These are phyloP conservation scores for Zygoascus biomembranicola DNA, from an alignment of 805 yeast species.

Conservation along the genomic window DNA sequence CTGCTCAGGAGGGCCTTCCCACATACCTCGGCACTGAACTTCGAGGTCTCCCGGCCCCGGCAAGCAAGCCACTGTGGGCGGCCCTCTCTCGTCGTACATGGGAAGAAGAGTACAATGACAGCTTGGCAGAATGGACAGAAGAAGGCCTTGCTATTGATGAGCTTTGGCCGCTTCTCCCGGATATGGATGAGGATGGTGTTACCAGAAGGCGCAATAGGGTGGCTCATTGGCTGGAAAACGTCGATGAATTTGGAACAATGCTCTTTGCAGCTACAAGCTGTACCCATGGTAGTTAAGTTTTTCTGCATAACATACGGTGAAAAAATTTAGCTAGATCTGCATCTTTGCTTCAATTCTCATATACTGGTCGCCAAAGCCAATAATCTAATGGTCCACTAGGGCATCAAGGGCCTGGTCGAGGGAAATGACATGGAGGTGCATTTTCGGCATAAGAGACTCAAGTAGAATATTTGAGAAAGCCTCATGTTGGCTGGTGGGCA, in stretches of 20 bases:
- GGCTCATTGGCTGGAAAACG: conserved; percentile 7
- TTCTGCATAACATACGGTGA: no score
- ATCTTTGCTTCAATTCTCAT: no score
- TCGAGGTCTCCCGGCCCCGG: conserved; percentile 5
- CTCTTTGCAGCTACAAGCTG: conserved; percentile 7
- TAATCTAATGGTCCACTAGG: no score
- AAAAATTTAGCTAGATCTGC: no score
- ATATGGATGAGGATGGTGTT: not conserved
- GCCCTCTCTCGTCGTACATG: conserved; percentile 4
- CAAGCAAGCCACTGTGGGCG: conserved; percentile 6
- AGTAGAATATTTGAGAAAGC: no score
- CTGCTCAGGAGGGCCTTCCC: no score
- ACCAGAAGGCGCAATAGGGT: conserved; percentile 2
- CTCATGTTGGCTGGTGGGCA: no score
- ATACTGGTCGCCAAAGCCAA: no score
- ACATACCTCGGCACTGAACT: not conserved
- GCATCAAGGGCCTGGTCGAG: no score
- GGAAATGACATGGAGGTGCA: no score
- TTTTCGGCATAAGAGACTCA: no score
- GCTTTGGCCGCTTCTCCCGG: conserved; percentile 6
- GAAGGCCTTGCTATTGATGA: conserved; percentile 6
- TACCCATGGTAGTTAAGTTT: no score
- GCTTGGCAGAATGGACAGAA: conserved; percentile 5
- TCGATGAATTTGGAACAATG: conserved; percentile 11
- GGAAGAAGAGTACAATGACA: conserved; percentile 6